Base-by-base conservation (phyloP, 495 filamentous ascomycete species). In the Cairneyella variabilis region DNA sequence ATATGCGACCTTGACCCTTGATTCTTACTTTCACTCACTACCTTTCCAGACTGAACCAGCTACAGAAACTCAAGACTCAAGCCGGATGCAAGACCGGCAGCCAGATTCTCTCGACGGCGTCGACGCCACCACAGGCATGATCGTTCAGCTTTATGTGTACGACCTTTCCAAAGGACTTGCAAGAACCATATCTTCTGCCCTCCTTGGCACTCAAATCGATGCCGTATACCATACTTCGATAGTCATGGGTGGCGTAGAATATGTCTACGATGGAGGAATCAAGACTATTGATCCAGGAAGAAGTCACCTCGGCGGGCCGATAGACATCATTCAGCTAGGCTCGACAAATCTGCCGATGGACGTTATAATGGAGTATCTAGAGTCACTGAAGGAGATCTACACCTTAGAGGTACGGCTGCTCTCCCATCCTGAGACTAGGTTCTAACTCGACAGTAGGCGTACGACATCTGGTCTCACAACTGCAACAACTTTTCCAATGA, bases 401-500 rank as follows among this genome's bases (percentile, higher is more conserved):
- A 92, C 89, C 0, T 77, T 84, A 4, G 86, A 95, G 73, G 88
- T 86, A 60, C 34, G 70, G 57, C 44, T 58, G 21, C 27, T 25
- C 2, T 1, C 5, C 16, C 3, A 14, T 3, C 16, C 14, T 20
- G 12, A 25, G 34, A 23, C 36, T 20, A 23, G 10, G 10, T 11
- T 28, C n/a, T n/a, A n/a, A n/a, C n/a, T n/a, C n/a, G n/a, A n/a
- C n/a, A n/a, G n/a, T 59, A 90, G 85, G 89, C 88, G 0, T 97
- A 97, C 62, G 88, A 95, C 66, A 74, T 96, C 2, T 79, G 70
- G 58, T 73, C 85, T 32, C 91, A 96, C 63, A 98, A 98, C 64
- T 97, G 93, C 78, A 97, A 98, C 71, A 97, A 97, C 73, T 98
- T 98, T 68, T 88, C 90, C 3, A 91, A 97, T 63, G 93, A 97